phyloP scores from a whole-genome alignment of 306 rosid genomes.

The Castanea mollissima region DNA sequence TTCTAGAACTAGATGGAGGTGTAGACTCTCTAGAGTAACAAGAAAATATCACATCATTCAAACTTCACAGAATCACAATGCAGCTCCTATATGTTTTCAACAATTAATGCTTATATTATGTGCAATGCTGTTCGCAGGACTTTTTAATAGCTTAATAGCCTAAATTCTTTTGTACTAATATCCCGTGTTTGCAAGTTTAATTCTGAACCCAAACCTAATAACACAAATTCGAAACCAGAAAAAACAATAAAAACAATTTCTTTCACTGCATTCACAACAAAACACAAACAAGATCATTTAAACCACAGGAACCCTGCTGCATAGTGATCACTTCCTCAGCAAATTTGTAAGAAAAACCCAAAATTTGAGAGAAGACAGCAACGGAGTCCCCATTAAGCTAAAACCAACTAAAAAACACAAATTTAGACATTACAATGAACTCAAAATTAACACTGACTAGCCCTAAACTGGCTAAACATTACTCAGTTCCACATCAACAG shows the following conservation, averaged over 20 bases:
- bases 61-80: neutral
- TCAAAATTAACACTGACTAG: neutral
- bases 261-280: neutral
- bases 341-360: neutral
- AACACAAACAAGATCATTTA: neutral
- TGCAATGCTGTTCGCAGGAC: neutral
- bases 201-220: neutral
- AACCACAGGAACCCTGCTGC: conserved; percentile 16
- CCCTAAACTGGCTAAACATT: neutral
- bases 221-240: neutral
- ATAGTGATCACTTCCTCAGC: neutral
- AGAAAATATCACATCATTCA: neutral
- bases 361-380: neutral
- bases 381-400: neutral
- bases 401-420: neutral
- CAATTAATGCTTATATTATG: neutral
- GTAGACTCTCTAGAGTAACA: too few relatives aligned
- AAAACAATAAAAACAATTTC: neutral
- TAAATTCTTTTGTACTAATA: neutral
- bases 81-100: neutral
- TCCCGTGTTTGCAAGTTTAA: neutral
- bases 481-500: neutral
- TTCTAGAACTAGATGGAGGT: neutral
- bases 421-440: neutral
- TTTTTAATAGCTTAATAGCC: neutral